Percentiles rank a stretch among this genome's conserved stretches.
Evolutionary conservation across 1,139 yeast genomes (phyloP).

Genomic region (Magnusiomyces sp.): DNA sequence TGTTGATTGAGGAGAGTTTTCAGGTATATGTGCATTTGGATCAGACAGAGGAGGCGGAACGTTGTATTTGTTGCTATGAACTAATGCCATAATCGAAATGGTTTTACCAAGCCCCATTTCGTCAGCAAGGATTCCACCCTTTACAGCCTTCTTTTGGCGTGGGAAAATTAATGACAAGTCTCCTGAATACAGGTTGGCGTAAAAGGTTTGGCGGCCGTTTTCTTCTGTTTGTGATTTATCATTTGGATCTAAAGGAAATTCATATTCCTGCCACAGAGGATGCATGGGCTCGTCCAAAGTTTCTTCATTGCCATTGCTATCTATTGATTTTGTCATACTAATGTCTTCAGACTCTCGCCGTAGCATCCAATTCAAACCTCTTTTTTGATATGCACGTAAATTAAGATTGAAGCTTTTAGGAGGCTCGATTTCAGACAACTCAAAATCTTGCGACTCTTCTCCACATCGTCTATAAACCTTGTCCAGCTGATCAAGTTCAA

Average conservation of each 20-base stretch:
- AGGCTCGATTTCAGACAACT: constrained; percentile 60
- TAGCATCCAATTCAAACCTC: constrained; percentile 79
- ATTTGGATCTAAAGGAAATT: constrained; percentile 53
- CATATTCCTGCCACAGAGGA: constrained; percentile 77
- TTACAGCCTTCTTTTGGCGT: constrained; percentile 37
- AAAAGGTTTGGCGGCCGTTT: constrained; percentile 36
- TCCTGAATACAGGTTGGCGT: constrained; percentile 77
- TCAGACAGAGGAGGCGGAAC: not conserved
- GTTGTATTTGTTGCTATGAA: constrained; percentile 39
- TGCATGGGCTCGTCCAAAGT: constrained; percentile 42
- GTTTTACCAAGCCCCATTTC: constrained; percentile 98
- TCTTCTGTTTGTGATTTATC: constrained; percentile 1
- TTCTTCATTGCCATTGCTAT: constrained; percentile 30
- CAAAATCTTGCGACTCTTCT: constrained; percentile 31
- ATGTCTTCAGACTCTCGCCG: constrained; percentile 45
- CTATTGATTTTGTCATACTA: constrained; percentile 35
- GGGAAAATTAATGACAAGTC: constrained; percentile 68
- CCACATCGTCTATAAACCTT: constrained; percentile 61
- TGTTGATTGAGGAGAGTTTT: no score
- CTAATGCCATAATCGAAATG: constrained; percentile 67
- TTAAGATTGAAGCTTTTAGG: constrained; percentile 48
- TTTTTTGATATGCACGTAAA: constrained; percentile 66
- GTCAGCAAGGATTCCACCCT: constrained; percentile 93
- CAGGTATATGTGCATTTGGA: not conserved
- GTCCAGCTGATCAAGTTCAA: constrained; percentile 58